Evolutionary conservation across 2,329 filamentous ascomycete species (phyloP).

Genomic region (Huntiella moniliformis): DNA sequence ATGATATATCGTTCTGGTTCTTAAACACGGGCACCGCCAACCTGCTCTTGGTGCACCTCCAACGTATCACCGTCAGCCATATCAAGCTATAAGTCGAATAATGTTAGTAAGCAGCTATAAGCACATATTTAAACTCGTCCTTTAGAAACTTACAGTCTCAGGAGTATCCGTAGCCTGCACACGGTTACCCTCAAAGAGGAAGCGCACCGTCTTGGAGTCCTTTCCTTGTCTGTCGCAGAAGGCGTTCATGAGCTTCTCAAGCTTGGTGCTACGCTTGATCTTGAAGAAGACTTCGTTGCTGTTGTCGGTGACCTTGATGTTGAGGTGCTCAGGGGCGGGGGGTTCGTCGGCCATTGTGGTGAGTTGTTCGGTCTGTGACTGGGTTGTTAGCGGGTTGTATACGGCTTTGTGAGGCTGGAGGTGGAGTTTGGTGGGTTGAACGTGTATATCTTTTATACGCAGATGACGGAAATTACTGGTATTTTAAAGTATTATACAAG

Average conservation of each 20-base stretch:
- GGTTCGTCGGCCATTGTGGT: slow-evolving; percentile 18
- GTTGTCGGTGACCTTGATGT: slow-evolving; percentile 98
- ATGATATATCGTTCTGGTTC: not conserved
- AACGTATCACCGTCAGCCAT: slow-evolving; percentile 94
- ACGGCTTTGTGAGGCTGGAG: not conserved
- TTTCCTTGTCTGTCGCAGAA: slow-evolving; percentile 97
- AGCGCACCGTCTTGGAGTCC: slow-evolving; percentile 63
- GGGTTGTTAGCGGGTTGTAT: not conserved
- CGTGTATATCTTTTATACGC: too few relatives aligned
- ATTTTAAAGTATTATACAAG: too few relatives aligned
- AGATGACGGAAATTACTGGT: too few relatives aligned
- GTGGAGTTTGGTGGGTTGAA: not conserved
- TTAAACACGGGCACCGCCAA: slow-evolving; percentile 42
- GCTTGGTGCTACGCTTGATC: slow-evolving; percentile 89
- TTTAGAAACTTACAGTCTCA: slow-evolving; percentile 52
- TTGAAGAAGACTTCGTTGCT: slow-evolving; percentile 99
- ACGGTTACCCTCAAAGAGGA: slow-evolving; percentile 88
- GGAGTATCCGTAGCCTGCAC: slow-evolving; percentile 81
- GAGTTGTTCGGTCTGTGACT: slow-evolving; percentile 17
- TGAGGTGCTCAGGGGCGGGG: slow-evolving; percentile 62
- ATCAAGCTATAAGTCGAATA: slow-evolving; percentile 46
- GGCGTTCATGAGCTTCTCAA: slow-evolving; percentile 96
- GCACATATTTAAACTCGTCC: not conserved
- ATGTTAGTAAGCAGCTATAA: not conserved
- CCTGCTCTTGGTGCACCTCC: slow-evolving; percentile 96